Conservation (phyloP, 2,329 filamentous ascomycete species). For the Chaetomiaceae sp. region DNA sequence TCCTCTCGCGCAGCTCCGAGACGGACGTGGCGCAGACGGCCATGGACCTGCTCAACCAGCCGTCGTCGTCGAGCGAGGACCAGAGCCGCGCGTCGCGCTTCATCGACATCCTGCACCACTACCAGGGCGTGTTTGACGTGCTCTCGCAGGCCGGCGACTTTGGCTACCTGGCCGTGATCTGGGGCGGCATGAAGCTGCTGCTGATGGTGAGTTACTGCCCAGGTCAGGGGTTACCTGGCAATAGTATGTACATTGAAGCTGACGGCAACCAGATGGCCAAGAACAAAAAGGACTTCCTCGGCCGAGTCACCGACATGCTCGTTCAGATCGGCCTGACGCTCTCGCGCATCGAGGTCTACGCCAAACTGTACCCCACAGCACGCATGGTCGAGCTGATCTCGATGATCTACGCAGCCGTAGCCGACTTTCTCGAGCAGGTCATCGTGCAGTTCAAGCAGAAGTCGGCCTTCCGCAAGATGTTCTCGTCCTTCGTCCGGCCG, state of each 20-base stretch:
- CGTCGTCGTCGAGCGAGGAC: background rate
- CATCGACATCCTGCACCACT: constrained; percentile 23
- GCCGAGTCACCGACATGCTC: constrained; percentile 26
- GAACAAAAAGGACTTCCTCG: constrained; percentile 24
- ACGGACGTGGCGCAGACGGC: constrained; percentile 22
- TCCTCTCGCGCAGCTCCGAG: constrained; percentile 18
- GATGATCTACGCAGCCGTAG: constrained; percentile 26
- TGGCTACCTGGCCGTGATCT: constrained; percentile 25
- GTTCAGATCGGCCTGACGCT: constrained; percentile 26
- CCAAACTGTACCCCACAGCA: constrained; percentile 24
- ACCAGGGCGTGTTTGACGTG: constrained; percentile 27
- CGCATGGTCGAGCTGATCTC: constrained; percentile 28
- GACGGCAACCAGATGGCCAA: constrained; percentile 22
- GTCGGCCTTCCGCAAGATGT: background rate
- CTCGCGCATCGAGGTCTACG: constrained; percentile 23
- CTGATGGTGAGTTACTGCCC: constrained; percentile 9
- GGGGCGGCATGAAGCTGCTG: constrained; percentile 22
- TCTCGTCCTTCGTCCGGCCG: constrained; percentile 12
- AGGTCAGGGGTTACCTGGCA: background rate
- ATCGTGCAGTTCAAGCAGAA: constrained; percentile 21
- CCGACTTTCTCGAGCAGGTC: constrained; percentile 25
- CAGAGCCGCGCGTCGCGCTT: constrained; percentile 17
- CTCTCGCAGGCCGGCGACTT: constrained; percentile 26
- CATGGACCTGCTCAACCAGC: constrained; percentile 17
- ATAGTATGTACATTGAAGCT: too few relatives aligned